Evolutionary conservation across 2,329 filamentous ascomycete genomes (phyloP).

Genomic region (Trichoderma sp.): DNA sequence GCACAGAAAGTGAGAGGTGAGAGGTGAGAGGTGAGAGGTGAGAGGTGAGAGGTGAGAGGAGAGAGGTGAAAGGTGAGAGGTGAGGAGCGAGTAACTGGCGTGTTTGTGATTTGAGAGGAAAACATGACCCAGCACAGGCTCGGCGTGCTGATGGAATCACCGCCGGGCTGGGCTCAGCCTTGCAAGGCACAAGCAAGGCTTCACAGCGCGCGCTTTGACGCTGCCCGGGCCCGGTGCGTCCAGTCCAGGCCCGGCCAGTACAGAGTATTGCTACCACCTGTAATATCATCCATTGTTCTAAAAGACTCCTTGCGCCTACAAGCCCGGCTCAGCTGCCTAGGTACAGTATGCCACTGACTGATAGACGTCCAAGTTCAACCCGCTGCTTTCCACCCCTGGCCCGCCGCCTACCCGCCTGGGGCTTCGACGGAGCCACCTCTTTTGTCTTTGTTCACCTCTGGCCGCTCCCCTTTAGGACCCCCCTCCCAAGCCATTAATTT

Average conservation of each 20-base stretch:
- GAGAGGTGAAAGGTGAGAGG: background rate
- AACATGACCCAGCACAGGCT: background rate
- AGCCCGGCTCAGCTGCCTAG: background rate
- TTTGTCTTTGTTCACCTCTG: background rate
- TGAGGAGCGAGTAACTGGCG: background rate
- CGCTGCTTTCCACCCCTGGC: background rate
- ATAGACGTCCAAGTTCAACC: too few species aligned
- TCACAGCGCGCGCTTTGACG: background rate
- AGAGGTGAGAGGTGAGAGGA: background rate
- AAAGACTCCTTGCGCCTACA: background rate
- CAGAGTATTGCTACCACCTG: background rate
- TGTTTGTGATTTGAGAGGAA: background rate
- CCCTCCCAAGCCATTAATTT: background rate
- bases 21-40: background rate
- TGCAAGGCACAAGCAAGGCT: background rate
- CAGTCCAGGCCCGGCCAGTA: too few species aligned
- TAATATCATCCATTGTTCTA: background rate
- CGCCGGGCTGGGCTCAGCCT: background rate
- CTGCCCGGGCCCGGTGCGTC: background rate
- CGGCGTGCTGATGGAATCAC: background rate
- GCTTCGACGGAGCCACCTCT: constrained; percentile 3
- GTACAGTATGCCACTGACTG: background rate
- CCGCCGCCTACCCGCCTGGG: constrained; percentile 7
- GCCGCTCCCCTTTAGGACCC: background rate
- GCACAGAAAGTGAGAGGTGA: background rate